Base-by-base conservation (phyloP, 208 protist species). In the Lotmaria passim region DNA sequence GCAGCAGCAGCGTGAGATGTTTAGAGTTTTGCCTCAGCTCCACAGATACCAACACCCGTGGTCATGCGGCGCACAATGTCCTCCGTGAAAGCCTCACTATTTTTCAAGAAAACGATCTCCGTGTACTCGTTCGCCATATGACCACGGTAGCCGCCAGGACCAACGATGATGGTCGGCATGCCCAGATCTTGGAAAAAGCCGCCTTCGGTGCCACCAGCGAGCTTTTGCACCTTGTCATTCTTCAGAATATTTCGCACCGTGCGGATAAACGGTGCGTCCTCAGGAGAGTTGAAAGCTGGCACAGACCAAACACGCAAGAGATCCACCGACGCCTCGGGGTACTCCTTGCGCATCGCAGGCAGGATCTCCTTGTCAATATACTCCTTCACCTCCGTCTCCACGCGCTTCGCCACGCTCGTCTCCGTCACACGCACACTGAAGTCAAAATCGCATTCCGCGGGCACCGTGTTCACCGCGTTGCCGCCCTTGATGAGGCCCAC, bases 51-150 rank as follows among this genome's bases (percentile, higher is more conserved):
- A 12, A 44, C 51, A 30, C 55, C 28, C 12, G 56, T 73, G 33
- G 67, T 65, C 15, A 55, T 26, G 34, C 38, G 39, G 14, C 26
- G 47, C 58, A 71, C 65, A 8, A 74, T 47, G 30, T 73, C 66
- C 23, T 19, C 26, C 14, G 76, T 78, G 55, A 77, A 77, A 17
- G 12, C 15, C 14, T 53, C 23, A n/a, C 46, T 52, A 31, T 69
- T 73, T 39, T 80, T 68, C 26, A 86, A 50, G 24, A 82, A 46
- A 10, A 64, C 60, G 11, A 81, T 31, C 31, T 69, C 44, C 4
- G 79, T 80, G 73, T 78, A 86, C 61, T 82, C 81, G 69, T 81
- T 82, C 0, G 75, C 51, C 58, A 80, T 59, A 65, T 82, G 75
- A 31, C 73, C 77, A 21, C 75, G 43, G 41, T 75, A 78, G 34